Evolutionary conservation across 179 eudicot species (phyloP).

Genomic region (Spergularia azorica): DNA sequence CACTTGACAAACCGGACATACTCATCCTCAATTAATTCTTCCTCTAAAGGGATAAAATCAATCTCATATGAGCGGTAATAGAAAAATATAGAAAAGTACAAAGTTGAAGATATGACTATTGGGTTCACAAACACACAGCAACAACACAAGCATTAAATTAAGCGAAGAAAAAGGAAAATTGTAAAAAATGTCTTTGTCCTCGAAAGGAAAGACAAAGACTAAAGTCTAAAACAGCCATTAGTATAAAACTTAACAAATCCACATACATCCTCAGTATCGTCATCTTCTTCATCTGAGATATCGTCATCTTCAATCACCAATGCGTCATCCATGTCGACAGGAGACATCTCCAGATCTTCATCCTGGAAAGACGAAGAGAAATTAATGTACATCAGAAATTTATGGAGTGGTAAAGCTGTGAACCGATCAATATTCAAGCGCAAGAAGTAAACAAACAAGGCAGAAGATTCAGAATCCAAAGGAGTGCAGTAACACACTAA

Average conservation of each 20-base stretch:
- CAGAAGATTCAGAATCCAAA: too few relatives aligned
- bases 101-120: neutral
- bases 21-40: neutral
- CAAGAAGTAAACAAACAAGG: too few relatives aligned
- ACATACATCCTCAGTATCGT: constrained; percentile 92
- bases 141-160: neutral
- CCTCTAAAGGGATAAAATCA: neutral
- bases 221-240: neutral
- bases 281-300: constrained; percentile 93
- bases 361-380: constrained; percentile 52
- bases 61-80: neutral
- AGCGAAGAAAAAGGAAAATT: neutral
- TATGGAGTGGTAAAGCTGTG: neutral
- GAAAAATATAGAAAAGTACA: neutral
- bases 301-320: constrained; percentile 97
- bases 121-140: neutral
- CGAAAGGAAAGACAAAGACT: neutral
- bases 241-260: neutral
- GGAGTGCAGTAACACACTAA: too few relatives aligned
- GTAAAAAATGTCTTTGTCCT: neutral
- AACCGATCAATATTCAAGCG: neutral
- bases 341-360: constrained; percentile 87
- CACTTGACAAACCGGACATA: neutral
- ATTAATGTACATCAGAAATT: neutral
- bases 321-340: constrained; percentile 88